A percentile compares a stretch with the other conserved stretches of the same genome.
Conservation (phyloP, 1,284 basidiomycete genomes). For the Calocybe gambosa region DNA sequence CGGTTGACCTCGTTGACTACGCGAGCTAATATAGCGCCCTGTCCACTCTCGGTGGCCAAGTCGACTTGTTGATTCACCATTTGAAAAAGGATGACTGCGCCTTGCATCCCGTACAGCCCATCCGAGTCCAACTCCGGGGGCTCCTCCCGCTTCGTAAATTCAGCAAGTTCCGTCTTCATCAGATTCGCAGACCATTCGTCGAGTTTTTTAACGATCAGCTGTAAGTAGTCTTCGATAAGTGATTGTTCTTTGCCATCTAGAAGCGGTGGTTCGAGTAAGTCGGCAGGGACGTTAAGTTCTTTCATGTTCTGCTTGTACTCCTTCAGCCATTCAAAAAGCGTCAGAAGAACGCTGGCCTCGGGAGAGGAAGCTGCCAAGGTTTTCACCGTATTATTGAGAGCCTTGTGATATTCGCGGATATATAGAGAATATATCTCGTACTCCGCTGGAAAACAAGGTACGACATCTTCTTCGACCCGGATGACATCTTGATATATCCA, state of each 20-base stretch:
- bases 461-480: slow-evolving; percentile 82
- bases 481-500: slow-evolving; percentile 98
- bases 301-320: slow-evolving; percentile 95
- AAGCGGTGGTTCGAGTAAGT: slow-evolving; percentile 83
- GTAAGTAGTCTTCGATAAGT: slow-evolving; percentile 94
- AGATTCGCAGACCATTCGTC: slow-evolving; percentile 97
- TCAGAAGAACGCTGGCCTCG: slow-evolving; percentile 82
- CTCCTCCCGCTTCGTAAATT: slow-evolving; percentile 78
- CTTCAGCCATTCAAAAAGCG: slow-evolving; percentile 90
- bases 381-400: slow-evolving; percentile 75
- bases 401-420: slow-evolving; percentile 88
- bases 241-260: slow-evolving; percentile 91
- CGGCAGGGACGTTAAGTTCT: slow-evolving; percentile 78
- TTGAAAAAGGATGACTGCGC: slow-evolving; percentile 93
- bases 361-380: slow-evolving; percentile 71
- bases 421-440: slow-evolving; percentile 85
- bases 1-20: slow-evolving; percentile 87
- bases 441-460: slow-evolving; percentile 87
- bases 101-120: slow-evolving; percentile 87
- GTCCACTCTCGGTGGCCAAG: slow-evolving; percentile 91
- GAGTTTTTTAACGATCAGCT: slow-evolving; percentile 89
- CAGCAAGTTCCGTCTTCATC: slow-evolving; percentile 85
- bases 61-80: slow-evolving; percentile 99
- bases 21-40: slow-evolving; percentile 88
- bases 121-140: slow-evolving; percentile 89